Conservation (phyloP, 2,329 filamentous ascomycete species). For the Fusarium mexicanum region DNA sequence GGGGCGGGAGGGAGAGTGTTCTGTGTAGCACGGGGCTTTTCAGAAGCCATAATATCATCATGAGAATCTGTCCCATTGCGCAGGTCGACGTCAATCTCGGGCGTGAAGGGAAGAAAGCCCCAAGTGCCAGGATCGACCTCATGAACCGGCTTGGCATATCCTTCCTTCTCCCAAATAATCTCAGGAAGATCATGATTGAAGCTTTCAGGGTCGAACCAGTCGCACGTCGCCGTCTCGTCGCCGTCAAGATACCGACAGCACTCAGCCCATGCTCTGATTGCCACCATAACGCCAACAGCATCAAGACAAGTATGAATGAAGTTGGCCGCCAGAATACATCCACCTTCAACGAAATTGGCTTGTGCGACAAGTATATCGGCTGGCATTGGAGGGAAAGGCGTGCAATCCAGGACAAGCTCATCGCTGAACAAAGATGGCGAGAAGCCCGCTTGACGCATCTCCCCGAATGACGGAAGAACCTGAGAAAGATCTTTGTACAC, state of each 20-base stretch:
- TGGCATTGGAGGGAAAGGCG: neutral
- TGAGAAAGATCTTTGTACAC: neutral
- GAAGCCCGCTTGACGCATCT: neutral
- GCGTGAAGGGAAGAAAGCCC: neutral
- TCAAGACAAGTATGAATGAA: conserved; percentile 8
- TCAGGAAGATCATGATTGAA: conserved; percentile 6
- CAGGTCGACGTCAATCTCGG: neutral
- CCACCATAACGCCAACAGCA: neutral
- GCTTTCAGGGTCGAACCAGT: neutral
- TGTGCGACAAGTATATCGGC: conserved; percentile 2
- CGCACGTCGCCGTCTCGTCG: neutral
- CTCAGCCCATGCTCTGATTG: neutral
- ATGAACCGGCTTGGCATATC: neutral
- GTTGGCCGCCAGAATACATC: neutral
- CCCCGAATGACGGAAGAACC: neutral
- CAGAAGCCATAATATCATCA: accelerated
- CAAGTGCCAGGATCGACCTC: neutral
- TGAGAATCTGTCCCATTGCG: neutral
- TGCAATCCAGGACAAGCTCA: neutral
- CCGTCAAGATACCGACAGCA: neutral
- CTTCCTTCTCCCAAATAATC: neutral
- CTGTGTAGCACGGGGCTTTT: neutral
- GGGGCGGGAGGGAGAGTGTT: neutral
- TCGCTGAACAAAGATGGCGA: neutral
- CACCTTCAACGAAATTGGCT: neutral